Evolutionary conservation across 2,329 filamentous ascomycete genomes (phyloP).

Genomic region (Tolypocladium inflatum): DNA sequence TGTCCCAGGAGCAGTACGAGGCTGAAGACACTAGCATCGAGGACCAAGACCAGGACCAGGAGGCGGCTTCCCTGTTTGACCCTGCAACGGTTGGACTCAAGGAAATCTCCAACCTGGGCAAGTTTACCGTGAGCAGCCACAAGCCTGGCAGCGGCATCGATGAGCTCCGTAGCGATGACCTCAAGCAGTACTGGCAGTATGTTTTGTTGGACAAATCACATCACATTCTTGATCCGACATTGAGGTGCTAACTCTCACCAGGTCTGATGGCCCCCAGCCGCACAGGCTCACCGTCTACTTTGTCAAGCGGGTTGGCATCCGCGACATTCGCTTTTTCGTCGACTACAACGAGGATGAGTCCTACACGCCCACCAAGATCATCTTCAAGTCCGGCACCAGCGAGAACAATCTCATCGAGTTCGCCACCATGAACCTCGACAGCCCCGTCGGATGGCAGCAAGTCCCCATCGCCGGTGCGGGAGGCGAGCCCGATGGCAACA

Average conservation of each 20-base stretch:
- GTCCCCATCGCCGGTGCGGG: slow-evolving; percentile 52
- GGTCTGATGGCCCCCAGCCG: slow-evolving; percentile 75
- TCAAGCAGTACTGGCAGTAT: slow-evolving; percentile 70
- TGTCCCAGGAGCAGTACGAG: slow-evolving; percentile 21
- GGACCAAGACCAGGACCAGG: slow-evolving; percentile 21
- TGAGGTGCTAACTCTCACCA: slow-evolving; percentile 15
- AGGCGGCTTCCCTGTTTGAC: slow-evolving; percentile 37
- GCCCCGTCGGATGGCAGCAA: slow-evolving; percentile 84
- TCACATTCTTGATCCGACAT: neutral
- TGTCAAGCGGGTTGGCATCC: slow-evolving; percentile 71
- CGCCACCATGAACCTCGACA: slow-evolving; percentile 65
- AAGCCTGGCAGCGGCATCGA: slow-evolving; percentile 74
- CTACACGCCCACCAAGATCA: slow-evolving; percentile 90
- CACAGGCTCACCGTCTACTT: slow-evolving; percentile 80
- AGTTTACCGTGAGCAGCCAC: slow-evolving; percentile 72
- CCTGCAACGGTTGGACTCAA: slow-evolving; percentile 51
- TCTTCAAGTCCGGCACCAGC: slow-evolving; percentile 81
- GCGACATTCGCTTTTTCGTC: slow-evolving; percentile 71
- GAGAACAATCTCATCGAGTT: slow-evolving; percentile 89
- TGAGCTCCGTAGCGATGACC: slow-evolving; percentile 65
- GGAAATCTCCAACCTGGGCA: slow-evolving; percentile 76
- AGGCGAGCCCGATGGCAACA: slow-evolving; percentile 56
- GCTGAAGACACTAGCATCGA: slow-evolving; percentile 19
- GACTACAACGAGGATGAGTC: slow-evolving; percentile 92
- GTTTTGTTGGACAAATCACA: slow-evolving; percentile 14